phyloP scores from a whole-genome alignment of 78 protist species.

The Dictyostelium citrinum region DNA sequence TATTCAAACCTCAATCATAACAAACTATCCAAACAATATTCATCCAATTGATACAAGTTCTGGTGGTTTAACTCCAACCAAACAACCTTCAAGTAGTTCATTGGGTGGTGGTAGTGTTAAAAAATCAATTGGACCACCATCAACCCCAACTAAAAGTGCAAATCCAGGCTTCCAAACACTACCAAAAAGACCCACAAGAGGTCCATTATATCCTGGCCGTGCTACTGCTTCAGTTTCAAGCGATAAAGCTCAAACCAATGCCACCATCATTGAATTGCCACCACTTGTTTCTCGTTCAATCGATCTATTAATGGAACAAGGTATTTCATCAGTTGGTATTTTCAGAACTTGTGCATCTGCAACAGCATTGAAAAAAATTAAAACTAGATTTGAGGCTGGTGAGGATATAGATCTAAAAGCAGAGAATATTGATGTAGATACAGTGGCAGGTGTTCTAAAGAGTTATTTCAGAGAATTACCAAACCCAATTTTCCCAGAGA shows the following conservation, averaged over 20 bases:
- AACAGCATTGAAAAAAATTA: constrained; percentile 19
- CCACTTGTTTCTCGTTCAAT: constrained; percentile 40
- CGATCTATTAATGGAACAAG: constrained; percentile 19
- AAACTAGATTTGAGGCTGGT: constrained; percentile 63
- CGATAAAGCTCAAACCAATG: neutral
- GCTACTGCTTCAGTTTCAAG: neutral
- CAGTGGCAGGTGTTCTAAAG: constrained; percentile 75
- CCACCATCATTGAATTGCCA: constrained; percentile 5
- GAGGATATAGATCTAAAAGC: constrained; percentile 61
- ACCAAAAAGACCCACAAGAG: constrained; percentile 33
- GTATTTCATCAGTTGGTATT: constrained; percentile 52
- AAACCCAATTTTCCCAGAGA: constrained; percentile 43
- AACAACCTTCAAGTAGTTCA: neutral
- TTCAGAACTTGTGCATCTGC: constrained; percentile 75
- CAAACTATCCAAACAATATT: neutral
- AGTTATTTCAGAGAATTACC: constrained; percentile 53
- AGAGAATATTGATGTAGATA: constrained; percentile 55
- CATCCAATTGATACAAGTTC: neutral
- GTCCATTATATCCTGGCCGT: constrained; percentile 69
- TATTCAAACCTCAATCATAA: neutral
- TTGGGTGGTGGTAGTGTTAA: neutral
- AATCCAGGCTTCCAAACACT: neutral
- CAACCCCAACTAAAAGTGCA: neutral
- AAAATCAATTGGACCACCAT: neutral
- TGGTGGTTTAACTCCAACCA: neutral